Base-by-base conservation (phyloP, 1,284 basidiomycete genomes). In the Trametes versicolor region DNA sequence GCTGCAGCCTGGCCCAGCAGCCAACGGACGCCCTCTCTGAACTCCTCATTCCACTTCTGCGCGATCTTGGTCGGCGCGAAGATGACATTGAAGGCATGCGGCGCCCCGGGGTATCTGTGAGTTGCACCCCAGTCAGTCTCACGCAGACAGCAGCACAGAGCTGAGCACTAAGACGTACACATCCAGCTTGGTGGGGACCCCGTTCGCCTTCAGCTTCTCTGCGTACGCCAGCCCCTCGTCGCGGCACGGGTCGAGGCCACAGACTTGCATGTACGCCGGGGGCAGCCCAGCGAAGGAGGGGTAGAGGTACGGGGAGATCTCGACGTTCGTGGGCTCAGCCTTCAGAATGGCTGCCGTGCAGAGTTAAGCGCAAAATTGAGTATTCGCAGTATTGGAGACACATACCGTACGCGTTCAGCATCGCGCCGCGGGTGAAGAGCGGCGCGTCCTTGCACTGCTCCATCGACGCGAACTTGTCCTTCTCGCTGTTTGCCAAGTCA, bases 211-310 rank as follows among this genome's bases (percentile, higher is more conserved):
- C 13, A 73, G 58, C 13, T 66, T 29, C 45, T 63, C 55, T 19
- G 67, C 70, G 48, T 72, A 73, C 15, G 71, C 54, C 2, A 72
- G 58, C 5, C 63, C 72, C 52, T 73, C 71, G 50, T 73, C 71
- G 34, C 72, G 59, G 25, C 68, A 48, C 15, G 68, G 67, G 48
- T 73, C 72, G 4, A 60, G 21, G n/a, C 70, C 70, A 21, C 50
- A 51, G n/a, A 72, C 57, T 48, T 73, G 72, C n/a, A 72, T 19
- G 65, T 64, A 72, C 13, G 68, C 57, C 0, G 69, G 64, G 23
- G 71, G 58, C 9, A 73, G 61, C 5, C 60, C 66, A 17, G 56
- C 34, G 45, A 65, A 60, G 10, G 58, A 62, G 12, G 50, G 34
- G 43, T 61, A 58, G 17, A 72, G 58, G 21, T 70, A 54, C 8